Base-by-base conservation (phyloP, 305 asterid species). In the Rubia balearica region DNA sequence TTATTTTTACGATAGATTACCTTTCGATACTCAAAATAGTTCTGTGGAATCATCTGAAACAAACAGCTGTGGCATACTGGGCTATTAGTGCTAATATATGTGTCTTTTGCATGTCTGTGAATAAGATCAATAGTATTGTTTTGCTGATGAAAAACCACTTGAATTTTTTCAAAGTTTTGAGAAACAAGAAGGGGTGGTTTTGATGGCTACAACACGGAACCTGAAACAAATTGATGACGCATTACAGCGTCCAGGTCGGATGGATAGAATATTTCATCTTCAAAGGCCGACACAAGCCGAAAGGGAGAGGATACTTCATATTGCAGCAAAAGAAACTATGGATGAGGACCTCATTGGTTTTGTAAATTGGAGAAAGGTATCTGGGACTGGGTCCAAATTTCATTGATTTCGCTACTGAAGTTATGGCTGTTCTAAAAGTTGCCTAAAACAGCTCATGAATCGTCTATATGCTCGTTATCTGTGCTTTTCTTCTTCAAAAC, bases 121-220 rank as follows among this genome's bases (percentile, higher is more conserved):
- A 53, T n/a, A 7, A 14, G 24, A 16, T 16, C 57, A 53, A 21
- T 40, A 11, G n/a, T 22, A 16, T 38, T 41, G n/a, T 40, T 66
- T 21, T 53, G 21, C 42, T 53, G 38, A 64, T 51, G 40, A 65
- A 64, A 36, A 24, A 66, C 46, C 27, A 41, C 42, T 27, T n/a
- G 40, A 38, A 41, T 42, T 65, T 61, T 33, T 75, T 71, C 79
- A 69, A 80, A 94, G 99, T 82, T 95, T 95, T 84, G 99, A 91
- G 81, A 91, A 88, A 85, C 99, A 95, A 82, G 99, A 91, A 74
- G 99, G 99, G 67, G 98, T 95, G 71, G 97, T 95, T 80, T 79
- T 95, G 82, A 95, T 95, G 98, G 99, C 99, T 75, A 95, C 99
- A 61, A 90, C 98, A 55, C 87, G 96, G 71, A 90, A 90, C 84